phyloP scores from a whole-genome alignment of 768 basidiomycete species.

The Flagelloscypha sp. region DNA sequence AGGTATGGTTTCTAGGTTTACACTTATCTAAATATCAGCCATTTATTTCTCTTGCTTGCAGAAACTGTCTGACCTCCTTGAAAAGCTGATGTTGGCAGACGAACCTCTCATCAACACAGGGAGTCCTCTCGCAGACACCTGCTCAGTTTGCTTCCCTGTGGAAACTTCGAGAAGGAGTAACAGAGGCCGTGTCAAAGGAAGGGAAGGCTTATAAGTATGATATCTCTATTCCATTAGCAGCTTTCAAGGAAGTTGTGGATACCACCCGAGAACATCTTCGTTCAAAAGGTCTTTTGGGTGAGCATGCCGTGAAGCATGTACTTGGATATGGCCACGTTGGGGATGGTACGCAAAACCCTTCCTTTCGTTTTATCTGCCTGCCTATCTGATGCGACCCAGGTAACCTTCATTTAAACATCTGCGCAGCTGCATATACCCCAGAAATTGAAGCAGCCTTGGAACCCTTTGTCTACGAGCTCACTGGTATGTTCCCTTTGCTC shows the following conservation, averaged over 20 bases:
- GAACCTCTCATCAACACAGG: conserved; percentile 76
- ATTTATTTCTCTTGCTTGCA: conserved; percentile 23
- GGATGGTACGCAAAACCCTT: conserved; percentile 68
- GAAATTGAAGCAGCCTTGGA: conserved; percentile 86
- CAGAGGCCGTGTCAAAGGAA: conserved; percentile 88
- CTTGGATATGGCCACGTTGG: conserved; percentile 96
- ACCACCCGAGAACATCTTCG: conserved; percentile 62
- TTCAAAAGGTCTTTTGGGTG: conserved; percentile 60
- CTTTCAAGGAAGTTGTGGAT: conserved; percentile 86
- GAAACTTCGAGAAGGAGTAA: conserved; percentile 85
- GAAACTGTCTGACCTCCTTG: conserved; percentile 81
- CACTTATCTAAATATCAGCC: conserved; percentile 3
- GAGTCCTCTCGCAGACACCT: conserved; percentile 85
- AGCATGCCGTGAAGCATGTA: conserved; percentile 72
- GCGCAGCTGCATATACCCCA: conserved; percentile 72
- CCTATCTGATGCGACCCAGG: conserved; percentile 34
- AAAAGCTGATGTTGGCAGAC: conserved; percentile 66
- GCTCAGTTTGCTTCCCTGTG: conserved; percentile 86
- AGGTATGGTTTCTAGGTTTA: conserved; percentile 39
- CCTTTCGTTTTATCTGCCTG: background rate
- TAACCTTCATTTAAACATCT: conserved; percentile 89
- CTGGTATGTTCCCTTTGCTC: conserved; percentile 41
- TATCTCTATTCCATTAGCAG: conserved; percentile 77
- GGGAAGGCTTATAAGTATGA: conserved; percentile 98
- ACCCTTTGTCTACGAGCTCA: conserved; percentile 91